Conservation (phyloP, 139 green algal genomes). For the Desmodesmus armatus region DNA sequence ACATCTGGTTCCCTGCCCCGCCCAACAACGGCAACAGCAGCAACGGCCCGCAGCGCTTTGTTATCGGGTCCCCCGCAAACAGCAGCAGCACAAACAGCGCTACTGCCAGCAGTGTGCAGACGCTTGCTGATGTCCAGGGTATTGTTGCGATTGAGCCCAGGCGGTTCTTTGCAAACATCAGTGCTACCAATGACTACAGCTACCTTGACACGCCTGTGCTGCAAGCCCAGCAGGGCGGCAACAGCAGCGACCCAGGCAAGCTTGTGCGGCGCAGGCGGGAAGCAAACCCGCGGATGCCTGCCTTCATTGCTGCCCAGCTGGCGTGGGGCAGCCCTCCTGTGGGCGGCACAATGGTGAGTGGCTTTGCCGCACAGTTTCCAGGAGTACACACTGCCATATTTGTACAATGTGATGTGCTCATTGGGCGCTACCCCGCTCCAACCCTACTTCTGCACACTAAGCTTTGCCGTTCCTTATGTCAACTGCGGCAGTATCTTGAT, state of each 20-base stretch:
- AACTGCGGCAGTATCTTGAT: too few species aligned
- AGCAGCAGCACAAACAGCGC: conserved; percentile 14
- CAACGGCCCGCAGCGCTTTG: conserved; percentile 8
- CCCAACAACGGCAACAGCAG: not conserved
- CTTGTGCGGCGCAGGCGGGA: conserved; percentile 62
- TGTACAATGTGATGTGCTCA: too few species aligned
- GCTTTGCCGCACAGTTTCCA: too few species aligned
- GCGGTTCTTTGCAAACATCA: conserved; percentile 53
- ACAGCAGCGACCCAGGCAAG: conserved; percentile 13
- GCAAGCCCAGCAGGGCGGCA: not conserved
- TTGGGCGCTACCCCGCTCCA: too few species aligned
- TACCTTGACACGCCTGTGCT: conserved; percentile 63
- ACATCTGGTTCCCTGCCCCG: conserved; percentile 55
- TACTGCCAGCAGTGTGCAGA: conserved; percentile 8
- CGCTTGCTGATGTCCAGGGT: conserved; percentile 10
- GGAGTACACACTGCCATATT: too few species aligned
- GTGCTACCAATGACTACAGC: conserved; percentile 70
- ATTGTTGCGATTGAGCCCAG: conserved; percentile 47
- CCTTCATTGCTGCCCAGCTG: conserved; percentile 55
- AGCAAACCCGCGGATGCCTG: conserved; percentile 68
- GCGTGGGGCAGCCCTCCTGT: conserved; percentile 68
- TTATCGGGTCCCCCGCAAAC: not conserved
- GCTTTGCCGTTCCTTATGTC: too few species aligned
- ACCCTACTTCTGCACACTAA: too few species aligned
- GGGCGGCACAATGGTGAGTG: not conserved